Conservation (phyloP, 345 rosid species). For the Brassica napus region Da-Ae NC_063445.1:2162501-2163000, state of each 20-base stretch:
- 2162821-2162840: background rate
- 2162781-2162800: slow-evolving; percentile 11
- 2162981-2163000: background rate
- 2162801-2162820: slow-evolving; percentile 12
- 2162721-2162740: background rate
- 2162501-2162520: too few relatives aligned
- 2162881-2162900: background rate
- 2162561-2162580: slow-evolving; percentile 1
- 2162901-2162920: background rate
- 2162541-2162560: too few relatives aligned
- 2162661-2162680: slow-evolving; percentile 90
- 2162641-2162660: slow-evolving; percentile 93
- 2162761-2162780: slow-evolving; percentile 16
- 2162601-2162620: slow-evolving; percentile 95
- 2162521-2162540: too few relatives aligned
- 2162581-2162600: slow-evolving; percentile 57
- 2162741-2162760: background rate
- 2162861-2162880: too few relatives aligned
- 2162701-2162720: slow-evolving; percentile 6
- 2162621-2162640: slow-evolving; percentile 92
- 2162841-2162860: background rate
- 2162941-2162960: background rate
- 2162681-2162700: slow-evolving; percentile 78
- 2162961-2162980: background rate
- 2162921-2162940: background rate